Base-by-base conservation (phyloP, 2,329 filamentous ascomycete species). In the Monosporascus sp. region DNA sequence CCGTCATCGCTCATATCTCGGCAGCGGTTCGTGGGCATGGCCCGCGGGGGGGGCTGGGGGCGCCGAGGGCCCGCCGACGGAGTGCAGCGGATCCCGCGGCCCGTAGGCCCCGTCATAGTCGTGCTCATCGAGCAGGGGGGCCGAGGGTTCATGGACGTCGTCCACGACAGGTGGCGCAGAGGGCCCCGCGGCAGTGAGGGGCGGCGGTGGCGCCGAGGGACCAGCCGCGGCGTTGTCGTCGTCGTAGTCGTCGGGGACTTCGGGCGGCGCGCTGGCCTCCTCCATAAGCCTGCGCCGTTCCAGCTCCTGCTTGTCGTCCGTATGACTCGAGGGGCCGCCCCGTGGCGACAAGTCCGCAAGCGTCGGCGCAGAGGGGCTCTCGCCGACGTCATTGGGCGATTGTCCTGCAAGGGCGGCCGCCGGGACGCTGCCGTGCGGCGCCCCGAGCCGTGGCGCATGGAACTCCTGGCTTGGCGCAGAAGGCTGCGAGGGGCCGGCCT, bases 231-330 rank as follows among this genome's bases (percentile, higher is more conserved):
- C 74, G 55, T 7, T 7, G 24, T 31, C 22, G 14, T 31, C 22
- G 20, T 46, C 11, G 22, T 74, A 75, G 58, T 84, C 81, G 5
- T 78, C 75, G 0, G 79, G 79, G 45, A 83, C 79, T 11, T 79
- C 76, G 3, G 78, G 79, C 5, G 86, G 86, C 8, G 82, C 81
- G 66, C 85, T 88, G 7, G 81, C 82, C 62, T 87, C 79, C 50
- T 77, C 73, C 55, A 88, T 73, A n/a, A 89, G 68, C 38, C 85
- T 76, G 52, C 74, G 79, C 20, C 85, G 77, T 66, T 92, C 88
- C 7, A 91, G 73, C 66, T 95, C 90, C 61, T 86, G 84, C 68
- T 95, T 94, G 68, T 95, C 59, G 20, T 61, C 57, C 5, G 49
- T 31, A 37, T 43, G 49, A 81, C 53, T 85, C 80, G 50, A 69